A percentile compares a stretch with the other conserved stretches of the same genome.
These are phyloP conservation scores for Paraglomus brasilianum DNA, from an alignment of 192 early-diverging fungal genomes.

Conservation along the genomic window DNA sequence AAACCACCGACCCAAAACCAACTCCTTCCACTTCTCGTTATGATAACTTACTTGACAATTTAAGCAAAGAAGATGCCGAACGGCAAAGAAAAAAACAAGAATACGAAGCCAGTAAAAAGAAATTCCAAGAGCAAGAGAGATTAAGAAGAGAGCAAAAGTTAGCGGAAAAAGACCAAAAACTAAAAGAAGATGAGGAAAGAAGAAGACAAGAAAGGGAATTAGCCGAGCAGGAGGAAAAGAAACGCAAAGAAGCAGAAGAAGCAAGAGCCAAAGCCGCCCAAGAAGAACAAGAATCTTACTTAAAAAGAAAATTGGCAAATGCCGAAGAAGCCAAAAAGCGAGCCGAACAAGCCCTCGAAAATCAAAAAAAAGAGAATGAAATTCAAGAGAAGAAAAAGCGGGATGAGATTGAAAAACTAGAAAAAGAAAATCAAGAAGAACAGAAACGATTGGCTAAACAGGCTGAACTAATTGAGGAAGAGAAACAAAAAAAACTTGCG, in stretches of 20 bases:
- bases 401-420: conserved; percentile 2
- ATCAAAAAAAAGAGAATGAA: conserved; percentile 24
- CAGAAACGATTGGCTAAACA: conserved; percentile 6
- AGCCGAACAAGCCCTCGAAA: background rate
- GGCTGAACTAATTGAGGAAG: conserved; percentile 1
- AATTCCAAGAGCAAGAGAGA: background rate
- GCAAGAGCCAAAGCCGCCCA: background rate
- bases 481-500: background rate
- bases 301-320: too few relatives aligned
- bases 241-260: conserved; percentile 3
- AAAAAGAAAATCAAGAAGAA: conserved; percentile 14
- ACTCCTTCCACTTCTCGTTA: background rate
- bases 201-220: conserved; percentile 8
- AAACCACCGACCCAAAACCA: background rate
- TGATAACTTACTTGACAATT: background rate
- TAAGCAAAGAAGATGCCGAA: background rate
- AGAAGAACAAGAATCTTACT: conserved; percentile 7
- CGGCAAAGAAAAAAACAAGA: background rate
- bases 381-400: conserved; percentile 7
- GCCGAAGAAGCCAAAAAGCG: conserved; percentile 1
- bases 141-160: background rate
- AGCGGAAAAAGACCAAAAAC: conserved; percentile 12
- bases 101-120: background rate
- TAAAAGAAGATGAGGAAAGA: background rate
- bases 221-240: background rate